A percentile compares a stretch with the other conserved stretches of the same genome.
Conservation (phyloP, 2,329 filamentous ascomycete species). For the Pestalotiopsis sp. region DNA sequence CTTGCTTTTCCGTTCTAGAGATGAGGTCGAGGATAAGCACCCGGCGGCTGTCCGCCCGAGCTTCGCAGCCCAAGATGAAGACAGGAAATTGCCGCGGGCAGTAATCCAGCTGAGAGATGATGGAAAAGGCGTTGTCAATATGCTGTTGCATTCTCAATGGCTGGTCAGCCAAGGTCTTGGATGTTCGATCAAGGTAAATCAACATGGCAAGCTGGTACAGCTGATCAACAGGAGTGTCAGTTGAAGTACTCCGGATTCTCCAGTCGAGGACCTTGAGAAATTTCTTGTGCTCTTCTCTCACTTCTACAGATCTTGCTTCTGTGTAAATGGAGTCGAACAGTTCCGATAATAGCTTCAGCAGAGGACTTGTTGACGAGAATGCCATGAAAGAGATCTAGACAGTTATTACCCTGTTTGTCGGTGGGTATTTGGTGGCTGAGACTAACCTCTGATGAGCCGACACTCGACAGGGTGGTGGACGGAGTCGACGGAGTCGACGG, state of each 20-base stretch:
- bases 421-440: background rate
- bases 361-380: conserved; percentile 13
- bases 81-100: conserved; percentile 30
- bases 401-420: conserved; percentile 4
- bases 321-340: conserved; percentile 21
- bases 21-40: conserved; percentile 31
- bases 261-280: conserved; percentile 30
- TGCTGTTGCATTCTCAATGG: conserved; percentile 15
- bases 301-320: conserved; percentile 2
- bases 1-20: conserved; percentile 22
- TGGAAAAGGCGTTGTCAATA: conserved; percentile 28
- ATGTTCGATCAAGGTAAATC: conserved; percentile 31
- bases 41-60: conserved; percentile 27
- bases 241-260: conserved; percentile 25
- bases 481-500: background rate
- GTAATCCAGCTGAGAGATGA: conserved; percentile 22
- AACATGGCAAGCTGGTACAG: conserved; percentile 10
- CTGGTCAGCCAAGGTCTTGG: conserved; percentile 17
- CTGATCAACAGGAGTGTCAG: conserved; percentile 9
- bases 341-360: conserved; percentile 24
- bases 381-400: conserved; percentile 14
- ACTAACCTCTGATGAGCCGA: conserved; percentile 11
- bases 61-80: conserved; percentile 30
- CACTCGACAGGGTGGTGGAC: conserved; percentile 5
- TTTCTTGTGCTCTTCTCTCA: conserved; percentile 20